phyloP scores from a whole-genome alignment of 2,329 filamentous ascomycete genomes.

The Alternaria alternata region DNA sequence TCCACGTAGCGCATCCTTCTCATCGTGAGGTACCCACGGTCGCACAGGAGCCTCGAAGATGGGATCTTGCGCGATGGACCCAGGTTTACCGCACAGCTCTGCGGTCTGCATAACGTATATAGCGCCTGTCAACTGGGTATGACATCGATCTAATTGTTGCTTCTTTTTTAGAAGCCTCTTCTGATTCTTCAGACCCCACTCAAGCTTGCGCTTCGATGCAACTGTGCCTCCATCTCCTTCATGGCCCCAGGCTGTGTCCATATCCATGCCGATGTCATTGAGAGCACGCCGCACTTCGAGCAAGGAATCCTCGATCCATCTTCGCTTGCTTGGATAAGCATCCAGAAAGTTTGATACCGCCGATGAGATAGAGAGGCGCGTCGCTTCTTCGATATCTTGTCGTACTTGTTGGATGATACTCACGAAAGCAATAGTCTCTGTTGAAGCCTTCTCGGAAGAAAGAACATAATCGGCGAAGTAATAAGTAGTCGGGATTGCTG shows the following conservation, averaged over 20 bases:
- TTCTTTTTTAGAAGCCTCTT: constrained; percentile 33
- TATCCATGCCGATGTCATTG: constrained; percentile 42
- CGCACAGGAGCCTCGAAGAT: constrained; percentile 31
- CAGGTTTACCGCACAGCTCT: constrained; percentile 29
- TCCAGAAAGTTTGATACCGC: constrained; percentile 33
- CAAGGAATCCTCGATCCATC: constrained; percentile 37
- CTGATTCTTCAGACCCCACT: constrained; percentile 42
- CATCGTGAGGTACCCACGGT: constrained; percentile 29
- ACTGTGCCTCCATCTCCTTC: constrained; percentile 32
- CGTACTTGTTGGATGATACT: constrained; percentile 38
- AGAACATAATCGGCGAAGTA: constrained; percentile 39
- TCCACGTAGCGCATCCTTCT: constrained; percentile 23
- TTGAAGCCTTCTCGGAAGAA: constrained; percentile 31
- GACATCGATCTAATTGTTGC: constrained; percentile 33
- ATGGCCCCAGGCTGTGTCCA: constrained; percentile 33
- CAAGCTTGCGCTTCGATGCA: constrained; percentile 37
- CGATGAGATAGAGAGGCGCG: constrained; percentile 33
- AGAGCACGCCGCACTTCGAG: constrained; percentile 33
- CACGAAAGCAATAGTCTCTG: constrained; percentile 35
- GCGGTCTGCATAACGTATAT: constrained; percentile 40
- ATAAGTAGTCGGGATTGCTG: constrained; percentile 36
- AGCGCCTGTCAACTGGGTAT: constrained; percentile 37
- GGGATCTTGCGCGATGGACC: constrained; percentile 19
- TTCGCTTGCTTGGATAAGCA: constrained; percentile 30
- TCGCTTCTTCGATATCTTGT: constrained; percentile 38